Conservation (phyloP, 768 basidiomycete genomes). For the Leucosporidium scottii region DNA sequence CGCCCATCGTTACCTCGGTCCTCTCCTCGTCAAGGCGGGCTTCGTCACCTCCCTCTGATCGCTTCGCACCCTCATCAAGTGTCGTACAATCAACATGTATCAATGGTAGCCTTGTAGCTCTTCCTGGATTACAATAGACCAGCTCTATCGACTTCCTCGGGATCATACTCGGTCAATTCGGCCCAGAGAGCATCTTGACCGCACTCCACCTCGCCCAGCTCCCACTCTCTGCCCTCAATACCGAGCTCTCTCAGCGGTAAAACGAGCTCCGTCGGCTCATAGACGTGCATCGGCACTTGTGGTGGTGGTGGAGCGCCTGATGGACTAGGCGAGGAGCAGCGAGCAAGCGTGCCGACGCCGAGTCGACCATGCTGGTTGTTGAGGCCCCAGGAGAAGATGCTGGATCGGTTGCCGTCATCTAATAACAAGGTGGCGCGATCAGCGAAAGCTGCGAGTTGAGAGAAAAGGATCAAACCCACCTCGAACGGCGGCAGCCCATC, state of each 20-base stretch:
- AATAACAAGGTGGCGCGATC: neutral
- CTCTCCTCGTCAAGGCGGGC: neutral
- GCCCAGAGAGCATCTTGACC: slow-evolving; percentile 27
- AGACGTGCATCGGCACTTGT: neutral
- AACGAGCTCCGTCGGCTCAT: slow-evolving; percentile 7
- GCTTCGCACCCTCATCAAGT: too few species aligned
- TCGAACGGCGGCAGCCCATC: slow-evolving; percentile 21
- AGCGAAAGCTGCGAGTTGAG: too few species aligned
- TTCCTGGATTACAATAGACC: neutral
- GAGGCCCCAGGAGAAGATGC: slow-evolving; percentile 23
- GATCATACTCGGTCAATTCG: neutral
- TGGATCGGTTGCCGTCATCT: neutral
- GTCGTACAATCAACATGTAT: neutral
- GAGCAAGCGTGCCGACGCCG: slow-evolving; percentile 6
- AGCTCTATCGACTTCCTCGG: neutral
- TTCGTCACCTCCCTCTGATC: neutral
- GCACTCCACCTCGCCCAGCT: slow-evolving; percentile 17
- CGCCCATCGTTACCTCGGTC: neutral
- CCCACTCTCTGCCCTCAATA: slow-evolving; percentile 9
- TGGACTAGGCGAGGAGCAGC: neutral
- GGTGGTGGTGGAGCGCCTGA: neutral
- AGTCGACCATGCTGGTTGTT: slow-evolving; percentile 18
- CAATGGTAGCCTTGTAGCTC: neutral
- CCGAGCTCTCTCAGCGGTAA: slow-evolving; percentile 15
- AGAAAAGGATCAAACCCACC: slow-evolving; percentile 5